Evolutionary conservation across 1,284 basidiomycete species (phyloP).

Genomic region (Fomitopsis pinicola): DNA sequence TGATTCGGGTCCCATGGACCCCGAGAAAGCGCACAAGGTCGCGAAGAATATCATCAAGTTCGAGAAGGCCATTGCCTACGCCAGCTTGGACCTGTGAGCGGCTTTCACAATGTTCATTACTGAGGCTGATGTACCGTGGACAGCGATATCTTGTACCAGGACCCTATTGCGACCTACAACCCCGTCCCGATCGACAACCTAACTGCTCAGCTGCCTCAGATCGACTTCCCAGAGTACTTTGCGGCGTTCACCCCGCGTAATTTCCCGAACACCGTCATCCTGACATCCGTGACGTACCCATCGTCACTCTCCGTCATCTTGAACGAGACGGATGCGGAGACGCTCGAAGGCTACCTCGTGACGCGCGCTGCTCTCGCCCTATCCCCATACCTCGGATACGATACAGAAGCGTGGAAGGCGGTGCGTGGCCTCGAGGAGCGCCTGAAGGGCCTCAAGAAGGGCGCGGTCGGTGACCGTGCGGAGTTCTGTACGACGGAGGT

Average conservation of each 20-base stretch:
- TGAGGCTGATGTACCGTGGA: slow-evolving; percentile 1
- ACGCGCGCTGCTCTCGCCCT: slow-evolving; percentile 63
- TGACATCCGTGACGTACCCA: slow-evolving; percentile 83
- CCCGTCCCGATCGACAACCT: slow-evolving; percentile 70
- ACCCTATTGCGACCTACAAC: slow-evolving; percentile 90
- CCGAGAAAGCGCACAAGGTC: slow-evolving; percentile 53
- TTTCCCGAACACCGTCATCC: slow-evolving; percentile 75
- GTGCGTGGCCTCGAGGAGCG: slow-evolving; percentile 66
- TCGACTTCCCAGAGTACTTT: slow-evolving; percentile 84
- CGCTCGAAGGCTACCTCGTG: slow-evolving; percentile 86
- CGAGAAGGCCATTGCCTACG: slow-evolving; percentile 78
- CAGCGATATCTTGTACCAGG: slow-evolving; percentile 63
- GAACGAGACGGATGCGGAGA: slow-evolving; percentile 61
- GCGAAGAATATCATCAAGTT: slow-evolving; percentile 77
- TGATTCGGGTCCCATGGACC: slow-evolving; percentile 37
- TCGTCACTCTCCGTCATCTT: slow-evolving; percentile 69
- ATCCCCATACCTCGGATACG: slow-evolving; percentile 66
- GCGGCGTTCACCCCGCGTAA: slow-evolving; percentile 76
- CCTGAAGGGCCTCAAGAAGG: slow-evolving; percentile 83
- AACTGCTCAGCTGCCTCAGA: slow-evolving; percentile 67
- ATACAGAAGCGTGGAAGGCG: slow-evolving; percentile 74
- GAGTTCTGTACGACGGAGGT: slow-evolving; percentile 71
- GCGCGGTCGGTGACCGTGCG: slow-evolving; percentile 77
- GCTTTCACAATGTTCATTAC: neutral
- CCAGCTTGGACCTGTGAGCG: slow-evolving; percentile 75